Conservation (phyloP, 2,329 filamentous ascomycete species). For the Diaporthe vexans region DNA sequence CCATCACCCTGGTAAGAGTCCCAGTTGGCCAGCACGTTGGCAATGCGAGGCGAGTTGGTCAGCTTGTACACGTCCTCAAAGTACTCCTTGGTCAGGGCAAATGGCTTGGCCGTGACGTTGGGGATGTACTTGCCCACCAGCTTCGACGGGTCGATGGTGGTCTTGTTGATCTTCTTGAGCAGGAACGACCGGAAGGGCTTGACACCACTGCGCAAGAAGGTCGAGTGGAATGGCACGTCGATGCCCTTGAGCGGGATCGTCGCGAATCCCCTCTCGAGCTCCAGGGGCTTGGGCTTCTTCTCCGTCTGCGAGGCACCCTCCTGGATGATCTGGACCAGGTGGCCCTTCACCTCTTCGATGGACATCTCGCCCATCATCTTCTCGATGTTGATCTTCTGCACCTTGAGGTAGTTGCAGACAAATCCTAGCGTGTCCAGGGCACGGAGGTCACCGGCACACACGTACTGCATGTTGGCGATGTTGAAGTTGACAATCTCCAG, state of each 20-base stretch:
- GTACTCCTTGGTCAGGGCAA: conserved; percentile 97
- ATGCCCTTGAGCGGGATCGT: conserved; percentile 98
- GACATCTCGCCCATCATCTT: conserved; percentile 88
- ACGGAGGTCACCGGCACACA: conserved; percentile 78
- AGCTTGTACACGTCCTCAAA: conserved; percentile 98
- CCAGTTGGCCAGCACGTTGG: conserved; percentile 88
- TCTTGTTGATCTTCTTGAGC: conserved; percentile 99
- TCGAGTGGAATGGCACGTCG: conserved; percentile 99
- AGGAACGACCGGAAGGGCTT: conserved; percentile 99
- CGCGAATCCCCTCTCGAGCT: conserved; percentile 94
- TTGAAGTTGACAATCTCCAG: conserved; percentile 99
- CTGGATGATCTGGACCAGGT: conserved; percentile 91
- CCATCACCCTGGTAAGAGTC: conserved; percentile 76
- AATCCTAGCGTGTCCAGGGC: conserved; percentile 81
- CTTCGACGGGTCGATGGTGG: conserved; percentile 96
- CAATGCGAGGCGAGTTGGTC: conserved; percentile 86
- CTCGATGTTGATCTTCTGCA: conserved; percentile 97
- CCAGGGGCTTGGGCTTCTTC: conserved; percentile 87
- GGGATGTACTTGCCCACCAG: conserved; percentile 98
- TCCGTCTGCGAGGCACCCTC: conserved; percentile 89
- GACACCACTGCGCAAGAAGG: conserved; percentile 96
- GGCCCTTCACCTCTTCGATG: conserved; percentile 91
- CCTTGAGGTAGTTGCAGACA: conserved; percentile 95
- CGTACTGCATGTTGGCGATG: conserved; percentile 82
- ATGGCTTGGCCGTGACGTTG: conserved; percentile 96